These are phyloP conservation scores for Nicotiana knightiana DNA, from an alignment of 257 asterid genomes.

Conservation along the genomic window DNA sequence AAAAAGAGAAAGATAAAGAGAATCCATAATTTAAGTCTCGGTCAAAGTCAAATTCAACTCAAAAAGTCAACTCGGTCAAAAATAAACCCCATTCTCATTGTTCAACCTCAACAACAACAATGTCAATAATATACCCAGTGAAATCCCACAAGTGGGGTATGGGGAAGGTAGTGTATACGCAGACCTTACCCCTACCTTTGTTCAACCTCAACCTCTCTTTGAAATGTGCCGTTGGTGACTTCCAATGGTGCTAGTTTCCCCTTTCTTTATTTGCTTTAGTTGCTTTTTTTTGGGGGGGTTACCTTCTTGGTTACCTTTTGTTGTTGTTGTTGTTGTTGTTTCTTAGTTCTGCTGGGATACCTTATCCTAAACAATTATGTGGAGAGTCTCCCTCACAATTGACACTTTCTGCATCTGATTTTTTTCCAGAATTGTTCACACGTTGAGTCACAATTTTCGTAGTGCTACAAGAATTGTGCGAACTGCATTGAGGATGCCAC, in stretches of 20 bases:
- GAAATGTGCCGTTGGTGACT: background rate
- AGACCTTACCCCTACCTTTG: background rate
- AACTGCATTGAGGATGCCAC: constrained; percentile 52
- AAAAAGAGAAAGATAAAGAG: background rate
- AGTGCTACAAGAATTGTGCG: constrained; percentile 66
- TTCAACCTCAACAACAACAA: background rate
- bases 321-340: too few species aligned
- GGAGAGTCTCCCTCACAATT: constrained; percentile 5
- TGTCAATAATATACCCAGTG: too few species aligned
- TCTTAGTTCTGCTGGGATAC: too few species aligned
- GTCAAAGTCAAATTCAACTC: too few species aligned
- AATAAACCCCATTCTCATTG: background rate
- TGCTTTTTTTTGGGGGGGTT: background rate
- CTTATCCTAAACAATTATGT: background rate
- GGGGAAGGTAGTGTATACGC: too few species aligned
- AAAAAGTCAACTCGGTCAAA: too few species aligned
- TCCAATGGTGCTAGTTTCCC: background rate
- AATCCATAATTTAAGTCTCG: background rate
- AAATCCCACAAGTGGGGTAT: too few species aligned
- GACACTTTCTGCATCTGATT: constrained; percentile 14
- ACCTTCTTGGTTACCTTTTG: background rate
- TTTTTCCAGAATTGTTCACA: constrained; percentile 69
- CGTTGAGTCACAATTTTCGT: constrained; percentile 79
- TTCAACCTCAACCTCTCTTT: background rate
- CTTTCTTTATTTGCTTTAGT: background rate